Evolutionary conservation across 75 land plant species (phyloP).

Genomic region (Picea sitchensis): DNA sequence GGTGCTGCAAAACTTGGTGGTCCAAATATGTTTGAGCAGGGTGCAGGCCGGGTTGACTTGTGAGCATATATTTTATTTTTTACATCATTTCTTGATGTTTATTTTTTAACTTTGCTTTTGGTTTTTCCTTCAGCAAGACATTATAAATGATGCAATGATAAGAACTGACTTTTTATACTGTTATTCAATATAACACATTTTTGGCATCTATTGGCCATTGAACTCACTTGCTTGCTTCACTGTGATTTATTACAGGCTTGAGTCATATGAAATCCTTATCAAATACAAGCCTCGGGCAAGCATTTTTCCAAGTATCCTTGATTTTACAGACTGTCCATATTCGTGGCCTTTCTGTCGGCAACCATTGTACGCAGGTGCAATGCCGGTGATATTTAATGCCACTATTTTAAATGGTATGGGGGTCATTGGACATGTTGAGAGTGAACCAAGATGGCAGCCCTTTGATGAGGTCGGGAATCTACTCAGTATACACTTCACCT

Average conservation of each 20-base stretch:
- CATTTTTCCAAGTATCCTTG: constrained; percentile 74
- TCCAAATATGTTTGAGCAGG: constrained; percentile 98
- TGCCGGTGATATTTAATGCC: constrained; percentile 95
- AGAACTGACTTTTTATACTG: not conserved
- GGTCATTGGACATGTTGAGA: constrained; percentile 80
- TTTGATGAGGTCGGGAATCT: constrained; percentile 64
- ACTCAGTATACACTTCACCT: constrained; percentile 72
- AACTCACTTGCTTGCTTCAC: constrained; percentile 5
- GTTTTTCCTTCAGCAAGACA: not conserved
- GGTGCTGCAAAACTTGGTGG: constrained; percentile 91
- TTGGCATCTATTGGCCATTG: constrained; percentile 2
- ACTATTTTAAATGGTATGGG: constrained; percentile 99
- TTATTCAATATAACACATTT: not conserved
- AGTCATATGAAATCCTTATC: constrained; percentile 80
- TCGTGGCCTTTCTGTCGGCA: constrained; percentile 98
- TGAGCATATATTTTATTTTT: constrained; percentile 38
- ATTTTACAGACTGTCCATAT: constrained; percentile 83
- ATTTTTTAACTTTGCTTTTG: constrained; percentile 18
- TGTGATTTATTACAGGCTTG: constrained; percentile 48
- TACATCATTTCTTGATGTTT: not conserved
- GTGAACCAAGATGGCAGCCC: constrained; percentile 77
- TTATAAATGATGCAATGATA: not conserved
- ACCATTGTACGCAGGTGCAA: constrained; percentile 93
- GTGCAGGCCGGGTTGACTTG: constrained; percentile 96
- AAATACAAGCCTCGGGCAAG: constrained; percentile 89